Base-by-base conservation (phyloP, 169 alveolate species). In the Plasmodium adleri region DNA sequence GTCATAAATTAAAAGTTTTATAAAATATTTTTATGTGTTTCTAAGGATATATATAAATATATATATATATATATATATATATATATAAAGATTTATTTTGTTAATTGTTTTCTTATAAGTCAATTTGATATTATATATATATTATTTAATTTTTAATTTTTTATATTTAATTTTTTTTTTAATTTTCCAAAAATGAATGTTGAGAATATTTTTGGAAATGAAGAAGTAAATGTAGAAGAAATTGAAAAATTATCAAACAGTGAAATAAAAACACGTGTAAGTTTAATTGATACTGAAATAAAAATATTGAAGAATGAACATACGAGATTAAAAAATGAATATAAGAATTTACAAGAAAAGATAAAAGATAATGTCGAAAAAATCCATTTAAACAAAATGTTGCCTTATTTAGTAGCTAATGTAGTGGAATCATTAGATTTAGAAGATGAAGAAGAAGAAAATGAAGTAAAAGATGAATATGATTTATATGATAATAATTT, bases 391-490 rank as follows among this genome's bases (percentile, higher is more conserved):
- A 97, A 97, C 88, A 96, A 97, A 59, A 99, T 98, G 92, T 95
- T 99, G n/a, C 99, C 99, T 1, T 99, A 98, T 91, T 95, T 99
- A 74, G 99, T 99, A 13, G 97, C 99, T 24, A 99, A 98, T 90
- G 99, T 99, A 8, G 98, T 98, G 0, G 99, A 99, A 72, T 68
- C 76, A 45, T 67, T 72, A 28, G 85, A 91, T 39, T 75, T 85
- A 39, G 71, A 66, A 56, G 78, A 88, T 22, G 88, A 78, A 22
- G 94, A 78, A 64, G 89, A 73, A 32, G 74, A 58, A 64, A 63
- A 62, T 24, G 93, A 56, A 71, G 58, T 45, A n/a, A 68, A 58
- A 26, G 88, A 74, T 60, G 88, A 80, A 45, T 83, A 64, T 39
- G 90, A 76, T 32, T 64, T 72, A 52, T 74, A 80, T 58, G 88